phyloP scores from a whole-genome alignment of 2,329 filamentous ascomycete species.

The Myotisia sp. region DNA sequence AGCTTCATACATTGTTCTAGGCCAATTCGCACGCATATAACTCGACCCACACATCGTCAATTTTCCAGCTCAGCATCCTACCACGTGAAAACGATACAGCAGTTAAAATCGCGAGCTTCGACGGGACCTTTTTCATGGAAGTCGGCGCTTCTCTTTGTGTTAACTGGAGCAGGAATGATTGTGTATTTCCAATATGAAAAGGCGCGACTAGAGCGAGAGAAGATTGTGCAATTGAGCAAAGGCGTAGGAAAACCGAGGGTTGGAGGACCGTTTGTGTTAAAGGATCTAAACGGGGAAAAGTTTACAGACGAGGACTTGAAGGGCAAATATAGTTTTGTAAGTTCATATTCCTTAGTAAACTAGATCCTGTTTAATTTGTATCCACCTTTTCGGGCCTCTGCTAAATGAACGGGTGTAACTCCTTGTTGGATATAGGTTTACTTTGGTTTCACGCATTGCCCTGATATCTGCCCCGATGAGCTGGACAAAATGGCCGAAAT shows the following conservation, averaged over 20 bases:
- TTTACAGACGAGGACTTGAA: constrained; percentile 71
- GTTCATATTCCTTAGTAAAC: neutral
- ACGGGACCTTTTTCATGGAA: constrained; percentile 75
- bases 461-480: constrained; percentile 96
- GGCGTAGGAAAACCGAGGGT: constrained; percentile 87
- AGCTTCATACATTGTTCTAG: neutral
- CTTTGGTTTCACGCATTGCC: constrained; percentile 96
- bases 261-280: constrained; percentile 68
- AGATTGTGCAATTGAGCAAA: constrained; percentile 82
- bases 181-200: constrained; percentile 93
- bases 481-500: constrained; percentile 98
- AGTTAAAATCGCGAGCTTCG: constrained; percentile 26
- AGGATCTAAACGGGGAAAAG: constrained; percentile 64
- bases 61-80: constrained; percentile 1
- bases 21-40: neutral
- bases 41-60: neutral
- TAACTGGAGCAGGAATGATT: constrained; percentile 60
- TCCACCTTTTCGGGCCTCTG: too few species aligned
- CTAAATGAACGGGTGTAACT: neutral
- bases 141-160: constrained; percentile 71
- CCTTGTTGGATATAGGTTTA: constrained; percentile 52
- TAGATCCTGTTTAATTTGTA: neutral
- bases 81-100: constrained; percentile 26
- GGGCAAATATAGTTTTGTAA: constrained; percentile 56
- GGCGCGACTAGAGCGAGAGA: constrained; percentile 72